Base-by-base conservation (phyloP, 441 rosid species). In the Aquilaria agallochum region DNA sequence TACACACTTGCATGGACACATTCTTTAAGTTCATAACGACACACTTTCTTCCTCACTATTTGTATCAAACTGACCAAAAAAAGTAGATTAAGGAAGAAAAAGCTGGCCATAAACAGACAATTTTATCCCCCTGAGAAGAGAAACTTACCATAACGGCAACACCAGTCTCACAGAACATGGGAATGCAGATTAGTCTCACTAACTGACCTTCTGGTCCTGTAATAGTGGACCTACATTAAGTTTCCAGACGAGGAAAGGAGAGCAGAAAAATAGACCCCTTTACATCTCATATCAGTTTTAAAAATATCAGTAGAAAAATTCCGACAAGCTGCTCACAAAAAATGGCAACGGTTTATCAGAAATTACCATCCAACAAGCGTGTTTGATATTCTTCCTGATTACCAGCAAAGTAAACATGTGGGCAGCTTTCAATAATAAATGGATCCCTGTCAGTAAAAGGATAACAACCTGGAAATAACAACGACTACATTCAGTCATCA, bases 361-460 rank as follows among this genome's bases (percentile, higher is more conserved):
- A 45, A 48, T 30, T 78, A 95, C 99, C 99, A 33, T 83, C 75
- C 53, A 87, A 11, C 60, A 82, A 63, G 72, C 77, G 76, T 33
- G 74, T 84, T 67, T 80, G 92, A 61, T 68, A 94, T 70, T 82
- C 84, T 51, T 86, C 85, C 75, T 86, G 96, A 76, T 94, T 91
- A 40, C 97, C 97, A 13, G 72, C 85, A 56, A 91, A 95, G 78
- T 89, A 95, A 52, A 95, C 95, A 88, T 89, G 96, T 63, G 99
- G 99, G 47, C 97, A 95, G 66, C 76, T 82, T 72, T 91, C 97
- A 13, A 95, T 82, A 60, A 91, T 73, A 82, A 95, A 95, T 71
- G 99, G 99, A 80, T 95, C 97, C 68, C 83, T 83, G 71, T 92
- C 97, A 2, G 85, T 82, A 82, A 81, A 95, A 69, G 99, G 99